A percentile compares a stretch with the other conserved stretches of the same genome.
Evolutionary conservation across 2,329 filamentous ascomycete genomes (phyloP).

Genomic region (Aspergillus arachidicola): DNA sequence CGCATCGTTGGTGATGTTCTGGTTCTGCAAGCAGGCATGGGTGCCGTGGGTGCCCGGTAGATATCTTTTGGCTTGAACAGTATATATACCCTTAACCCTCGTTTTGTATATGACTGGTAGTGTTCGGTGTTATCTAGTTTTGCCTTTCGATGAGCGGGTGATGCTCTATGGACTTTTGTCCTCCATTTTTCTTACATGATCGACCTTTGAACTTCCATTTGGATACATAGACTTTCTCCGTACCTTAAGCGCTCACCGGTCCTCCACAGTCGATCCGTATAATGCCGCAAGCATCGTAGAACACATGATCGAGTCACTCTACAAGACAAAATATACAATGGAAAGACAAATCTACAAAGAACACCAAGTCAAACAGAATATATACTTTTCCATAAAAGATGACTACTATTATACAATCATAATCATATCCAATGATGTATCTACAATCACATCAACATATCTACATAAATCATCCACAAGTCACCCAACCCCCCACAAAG

Average conservation of each 20-base stretch:
- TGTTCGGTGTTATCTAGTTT: background rate
- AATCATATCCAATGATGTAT: background rate
- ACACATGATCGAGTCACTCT: background rate
- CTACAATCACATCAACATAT: slow-evolving; percentile 1
- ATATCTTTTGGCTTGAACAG: background rate
- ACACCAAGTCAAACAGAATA: background rate
- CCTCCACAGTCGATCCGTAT: background rate
- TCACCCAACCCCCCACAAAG: background rate
- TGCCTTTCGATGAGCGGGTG: background rate
- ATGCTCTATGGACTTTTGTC: background rate
- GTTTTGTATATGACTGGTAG: background rate
- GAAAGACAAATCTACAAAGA: background rate
- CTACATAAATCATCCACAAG: background rate
- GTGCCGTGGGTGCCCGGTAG: background rate
- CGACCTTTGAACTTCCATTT: background rate
- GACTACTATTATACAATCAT: background rate
- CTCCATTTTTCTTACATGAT: background rate
- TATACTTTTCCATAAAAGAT: background rate
- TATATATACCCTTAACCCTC: background rate
- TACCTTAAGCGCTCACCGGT: background rate
- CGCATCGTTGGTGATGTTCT: slow-evolving; percentile 68
- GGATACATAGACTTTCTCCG: background rate
- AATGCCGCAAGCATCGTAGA: background rate
- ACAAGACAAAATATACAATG: background rate
- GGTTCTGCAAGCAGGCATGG: slow-evolving; percentile 64